Evolutionary conservation across 305 asterid genomes (phyloP), one percentile per base, ranked within the genome.

Genomic region (Fraxinus platypoda): DNA sequence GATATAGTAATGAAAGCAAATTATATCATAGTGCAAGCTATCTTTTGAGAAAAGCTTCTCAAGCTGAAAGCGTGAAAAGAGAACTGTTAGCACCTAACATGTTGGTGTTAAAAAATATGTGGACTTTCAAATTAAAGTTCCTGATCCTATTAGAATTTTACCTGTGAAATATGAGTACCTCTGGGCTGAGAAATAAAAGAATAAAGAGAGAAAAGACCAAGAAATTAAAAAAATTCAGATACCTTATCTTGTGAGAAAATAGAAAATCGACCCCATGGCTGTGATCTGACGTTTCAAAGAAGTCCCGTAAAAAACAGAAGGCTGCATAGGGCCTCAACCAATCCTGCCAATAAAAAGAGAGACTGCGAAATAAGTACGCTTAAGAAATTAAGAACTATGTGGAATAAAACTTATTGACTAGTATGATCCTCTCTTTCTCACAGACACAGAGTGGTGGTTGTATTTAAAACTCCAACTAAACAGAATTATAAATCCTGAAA

Each of bases 301-400:
- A 94, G 88, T 95, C 97, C 59, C 99, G 88, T 52, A 95, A 88
- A 80, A 92, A 95, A 90, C 98, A 95, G 91, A 94, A 95, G 84
- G 99, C 98, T 76, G 98, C 97, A 80, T 95, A 93, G 62, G 99
- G 98, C 81, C 90, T 91, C 83, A 95, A 84, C 99, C 99, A 95
- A 72, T 92, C 99, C 99, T 95, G 92, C 78, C 83, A 77, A 38
- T 71, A 80, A 82, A 75, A 83, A 81, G 21, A 21, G 52, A 43
- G 26, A 33, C 59, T 1, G 25, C 78, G 76, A 41, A 64, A 79
- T 23, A 76, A 28, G 25, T 76, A 33, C 17, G 64, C 66, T 17
- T 25, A 84, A 64, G 62, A 79, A 70, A 28, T 41, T 26, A 35
- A 15, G 62, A 49, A 15, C 62, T 17, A 49, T 3, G 0, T 15